phyloP scores from a whole-genome alignment of 1,284 basidiomycete genomes.

The Rhodotorula sp. region DNA sequence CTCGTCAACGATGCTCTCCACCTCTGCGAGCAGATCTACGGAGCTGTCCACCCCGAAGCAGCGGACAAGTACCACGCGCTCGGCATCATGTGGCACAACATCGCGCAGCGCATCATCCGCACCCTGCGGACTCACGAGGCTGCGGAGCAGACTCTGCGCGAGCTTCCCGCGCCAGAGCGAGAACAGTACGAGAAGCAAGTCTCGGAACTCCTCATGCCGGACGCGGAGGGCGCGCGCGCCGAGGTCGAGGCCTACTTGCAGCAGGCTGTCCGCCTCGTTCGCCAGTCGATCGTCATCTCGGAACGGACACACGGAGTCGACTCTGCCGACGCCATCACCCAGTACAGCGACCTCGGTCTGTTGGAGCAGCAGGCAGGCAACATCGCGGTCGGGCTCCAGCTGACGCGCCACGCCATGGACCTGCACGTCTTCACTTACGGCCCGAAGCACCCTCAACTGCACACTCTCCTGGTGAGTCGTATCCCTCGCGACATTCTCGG shows the following conservation, averaged over 20 bases:
- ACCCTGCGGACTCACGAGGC: conserved; percentile 39
- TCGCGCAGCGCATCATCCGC: conserved; percentile 32
- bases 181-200: conserved; percentile 31
- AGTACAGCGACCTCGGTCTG: conserved; percentile 60
- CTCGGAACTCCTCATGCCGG: conserved; percentile 27
- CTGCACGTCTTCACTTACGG: conserved; percentile 58
- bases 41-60: conserved; percentile 59
- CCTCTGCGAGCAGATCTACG: conserved; percentile 59
- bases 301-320: conserved; percentile 59
- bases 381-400: conserved; percentile 51
- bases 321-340: conserved; percentile 56
- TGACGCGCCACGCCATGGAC: conserved; percentile 56
- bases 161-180: conserved; percentile 21
- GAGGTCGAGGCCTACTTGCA: conserved; percentile 49
- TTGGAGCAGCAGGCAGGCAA: conserved; percentile 54
- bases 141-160: conserved; percentile 36
- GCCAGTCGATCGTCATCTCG: conserved; percentile 58
- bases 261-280: conserved; percentile 55
- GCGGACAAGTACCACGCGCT: conserved; percentile 53
- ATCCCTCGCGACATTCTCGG: not conserved
- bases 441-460: conserved; percentile 54
- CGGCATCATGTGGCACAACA: conserved; percentile 40
- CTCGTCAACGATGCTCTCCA: conserved; percentile 57
- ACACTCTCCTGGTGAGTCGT: conserved; percentile 53
- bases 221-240: conserved; percentile 36